phyloP scores from a whole-genome alignment of 805 yeast genomes.

The Nakazawaea ernobii region DNA sequence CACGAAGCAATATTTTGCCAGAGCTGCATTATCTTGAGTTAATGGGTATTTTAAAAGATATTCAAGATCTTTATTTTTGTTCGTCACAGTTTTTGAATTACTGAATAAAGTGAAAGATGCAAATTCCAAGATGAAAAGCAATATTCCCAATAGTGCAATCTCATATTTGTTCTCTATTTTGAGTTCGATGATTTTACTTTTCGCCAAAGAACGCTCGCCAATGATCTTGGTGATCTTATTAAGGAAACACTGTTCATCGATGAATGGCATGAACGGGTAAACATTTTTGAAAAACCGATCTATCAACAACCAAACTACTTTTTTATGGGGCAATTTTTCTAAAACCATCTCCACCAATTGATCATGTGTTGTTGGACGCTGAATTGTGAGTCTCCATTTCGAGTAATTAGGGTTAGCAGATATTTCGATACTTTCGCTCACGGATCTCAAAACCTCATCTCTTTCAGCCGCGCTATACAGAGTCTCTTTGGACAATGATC shows the following conservation, averaged over 20 bases:
- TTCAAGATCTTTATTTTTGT: conserved; percentile 17
- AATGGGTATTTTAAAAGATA: conserved; percentile 33
- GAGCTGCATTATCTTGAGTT: conserved; percentile 29
- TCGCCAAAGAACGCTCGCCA: conserved; percentile 17
- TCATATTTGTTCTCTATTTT: conserved; percentile 15
- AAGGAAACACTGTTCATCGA: conserved; percentile 35
- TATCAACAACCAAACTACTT: conserved; percentile 31
- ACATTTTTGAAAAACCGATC: conserved; percentile 31
- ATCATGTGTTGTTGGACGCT: neutral
- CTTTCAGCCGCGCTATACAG: neutral
- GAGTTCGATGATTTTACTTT: conserved; percentile 7
- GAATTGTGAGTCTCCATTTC: neutral
- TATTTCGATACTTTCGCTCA: neutral
- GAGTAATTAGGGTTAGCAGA: neutral
- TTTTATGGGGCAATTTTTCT: conserved; percentile 21
- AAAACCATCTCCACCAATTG: conserved; percentile 1
- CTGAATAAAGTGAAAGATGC: conserved; percentile 3
- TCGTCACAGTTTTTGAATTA: conserved; percentile 18
- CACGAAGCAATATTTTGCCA: conserved; percentile 33
- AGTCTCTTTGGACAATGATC: neutral
- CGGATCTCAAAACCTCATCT: neutral
- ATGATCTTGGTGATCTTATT: conserved; percentile 29
- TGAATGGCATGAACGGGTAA: conserved; percentile 42
- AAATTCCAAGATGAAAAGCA: conserved; percentile 21
- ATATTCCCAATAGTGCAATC: conserved; percentile 18